Conservation (phyloP, 129 eudicot genomes). For the Oenanthe sinensis region DNA sequence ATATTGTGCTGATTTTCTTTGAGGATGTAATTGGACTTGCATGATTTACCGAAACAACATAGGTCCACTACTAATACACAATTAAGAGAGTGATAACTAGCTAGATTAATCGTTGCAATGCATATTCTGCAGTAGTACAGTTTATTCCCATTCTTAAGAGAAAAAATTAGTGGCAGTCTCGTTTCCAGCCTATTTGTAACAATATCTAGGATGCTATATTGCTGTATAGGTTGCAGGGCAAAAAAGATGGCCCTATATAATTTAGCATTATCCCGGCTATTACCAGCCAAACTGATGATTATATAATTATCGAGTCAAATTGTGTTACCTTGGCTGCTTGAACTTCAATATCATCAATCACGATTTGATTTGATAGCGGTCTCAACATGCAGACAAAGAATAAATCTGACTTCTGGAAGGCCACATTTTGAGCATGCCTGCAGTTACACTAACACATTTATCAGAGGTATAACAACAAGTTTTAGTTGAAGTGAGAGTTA, state of each 20-base stretch:
- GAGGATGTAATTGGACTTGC: too few species aligned
- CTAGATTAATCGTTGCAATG: neutral
- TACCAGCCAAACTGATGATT: neutral
- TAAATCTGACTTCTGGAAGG: conserved; percentile 84
- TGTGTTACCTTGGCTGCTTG: conserved; percentile 72
- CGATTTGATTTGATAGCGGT: conserved; percentile 52
- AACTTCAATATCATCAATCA: conserved; percentile 69
- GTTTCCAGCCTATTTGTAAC: neutral
- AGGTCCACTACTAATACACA: neutral
- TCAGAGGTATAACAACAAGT: neutral
- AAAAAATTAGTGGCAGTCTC: neutral
- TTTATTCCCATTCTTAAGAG: too few species aligned
- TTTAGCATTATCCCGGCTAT: neutral
- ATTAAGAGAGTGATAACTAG: neutral
- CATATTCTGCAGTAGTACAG: too few species aligned
- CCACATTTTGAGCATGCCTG: conserved; percentile 86
- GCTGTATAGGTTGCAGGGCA: too few species aligned
- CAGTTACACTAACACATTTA: neutral
- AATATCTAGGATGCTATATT: neutral
- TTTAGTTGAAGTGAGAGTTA: neutral
- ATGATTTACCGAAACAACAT: neutral
- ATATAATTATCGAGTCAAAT: neutral
- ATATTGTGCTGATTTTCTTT: too few species aligned
- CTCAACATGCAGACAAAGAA: conserved; percentile 77
- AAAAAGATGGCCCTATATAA: too few species aligned